phyloP scores from a whole-genome alignment of 306 rosid genomes.

The Castanea crenata region DNA sequence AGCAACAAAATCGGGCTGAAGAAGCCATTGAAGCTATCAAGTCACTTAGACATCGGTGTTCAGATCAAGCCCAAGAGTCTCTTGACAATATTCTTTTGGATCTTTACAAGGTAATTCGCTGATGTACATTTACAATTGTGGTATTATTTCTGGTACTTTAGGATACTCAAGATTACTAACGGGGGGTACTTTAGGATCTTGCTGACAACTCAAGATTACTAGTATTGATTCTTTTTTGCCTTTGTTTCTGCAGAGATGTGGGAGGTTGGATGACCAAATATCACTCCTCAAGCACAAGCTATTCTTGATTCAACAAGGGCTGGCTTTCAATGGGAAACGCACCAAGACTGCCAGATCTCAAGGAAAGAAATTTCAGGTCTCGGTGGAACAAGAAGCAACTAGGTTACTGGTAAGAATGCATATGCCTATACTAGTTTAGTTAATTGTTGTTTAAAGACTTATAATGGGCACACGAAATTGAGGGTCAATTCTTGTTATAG shows the following conservation, averaged over 20 bases:
- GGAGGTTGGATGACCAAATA: constrained; percentile 92
- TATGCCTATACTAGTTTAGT: neutral
- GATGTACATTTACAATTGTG: no score
- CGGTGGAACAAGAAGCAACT: constrained; percentile 98
- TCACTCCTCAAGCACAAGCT: constrained; percentile 74
- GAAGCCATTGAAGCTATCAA: constrained; percentile 98
- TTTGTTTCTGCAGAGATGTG: constrained; percentile 67
- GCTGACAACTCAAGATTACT: neutral
- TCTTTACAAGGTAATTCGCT: constrained; percentile 72
- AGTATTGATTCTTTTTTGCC: neutral
- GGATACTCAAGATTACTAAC: no score
- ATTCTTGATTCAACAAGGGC: constrained; percentile 84
- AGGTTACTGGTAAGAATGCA: constrained; percentile 65
- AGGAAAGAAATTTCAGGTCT: constrained; percentile 98
- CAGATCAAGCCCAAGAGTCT: constrained; percentile 96
- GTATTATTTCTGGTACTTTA: neutral
- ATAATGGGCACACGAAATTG: neutral
- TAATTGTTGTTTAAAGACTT: neutral
- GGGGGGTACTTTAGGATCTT: neutral
- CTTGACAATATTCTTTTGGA: constrained; percentile 94
- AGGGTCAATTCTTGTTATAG: constrained; percentile 32
- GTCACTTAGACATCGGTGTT: constrained; percentile 77
- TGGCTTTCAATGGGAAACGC: constrained; percentile 96
- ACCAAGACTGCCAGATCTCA: constrained; percentile 97
- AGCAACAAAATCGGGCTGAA: constrained; percentile 91